Conservation (phyloP, 805 yeast species). For the Kregervanrija fluxuum region DNA sequence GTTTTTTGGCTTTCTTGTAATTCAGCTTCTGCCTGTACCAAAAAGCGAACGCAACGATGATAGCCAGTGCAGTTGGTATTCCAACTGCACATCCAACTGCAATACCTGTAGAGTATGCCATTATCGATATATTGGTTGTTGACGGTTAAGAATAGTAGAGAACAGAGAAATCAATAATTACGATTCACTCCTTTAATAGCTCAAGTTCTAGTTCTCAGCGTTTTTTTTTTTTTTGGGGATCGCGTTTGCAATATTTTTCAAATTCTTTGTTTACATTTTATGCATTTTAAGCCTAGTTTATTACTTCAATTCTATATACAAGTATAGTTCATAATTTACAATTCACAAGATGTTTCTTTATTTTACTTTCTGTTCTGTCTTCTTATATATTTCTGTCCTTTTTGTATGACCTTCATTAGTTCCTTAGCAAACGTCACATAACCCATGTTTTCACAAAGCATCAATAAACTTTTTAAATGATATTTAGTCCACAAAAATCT, state of each 20-base stretch:
- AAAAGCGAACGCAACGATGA: constrained; percentile 28
- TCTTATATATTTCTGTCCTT: constrained; percentile 13
- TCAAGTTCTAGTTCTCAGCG: no score
- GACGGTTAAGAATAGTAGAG: no score
- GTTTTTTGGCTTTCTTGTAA: constrained; percentile 31
- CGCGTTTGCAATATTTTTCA: no score
- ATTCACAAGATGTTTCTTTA: not conserved
- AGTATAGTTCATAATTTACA: no score
- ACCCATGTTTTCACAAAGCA: constrained; percentile 36
- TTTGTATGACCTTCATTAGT: constrained; percentile 17
- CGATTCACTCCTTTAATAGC: not conserved
- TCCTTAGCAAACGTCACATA: constrained; percentile 29
- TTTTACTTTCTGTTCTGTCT: not conserved
- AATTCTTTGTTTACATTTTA: no score
- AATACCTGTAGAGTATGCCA: constrained; percentile 17
- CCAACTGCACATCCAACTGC: constrained; percentile 52
- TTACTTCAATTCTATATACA: no score
- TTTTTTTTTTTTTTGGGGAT: no score
- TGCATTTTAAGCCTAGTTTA: no score
- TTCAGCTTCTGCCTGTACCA: constrained; percentile 33
- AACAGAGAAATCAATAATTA: not conserved
- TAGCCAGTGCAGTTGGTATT: constrained; percentile 37
- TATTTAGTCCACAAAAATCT: constrained; percentile 63
- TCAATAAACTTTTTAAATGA: constrained; percentile 36
- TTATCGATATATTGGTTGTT: not conserved